Conservation (phyloP, 306 rosid species). For the Phaseolus lunatus region DNA sequence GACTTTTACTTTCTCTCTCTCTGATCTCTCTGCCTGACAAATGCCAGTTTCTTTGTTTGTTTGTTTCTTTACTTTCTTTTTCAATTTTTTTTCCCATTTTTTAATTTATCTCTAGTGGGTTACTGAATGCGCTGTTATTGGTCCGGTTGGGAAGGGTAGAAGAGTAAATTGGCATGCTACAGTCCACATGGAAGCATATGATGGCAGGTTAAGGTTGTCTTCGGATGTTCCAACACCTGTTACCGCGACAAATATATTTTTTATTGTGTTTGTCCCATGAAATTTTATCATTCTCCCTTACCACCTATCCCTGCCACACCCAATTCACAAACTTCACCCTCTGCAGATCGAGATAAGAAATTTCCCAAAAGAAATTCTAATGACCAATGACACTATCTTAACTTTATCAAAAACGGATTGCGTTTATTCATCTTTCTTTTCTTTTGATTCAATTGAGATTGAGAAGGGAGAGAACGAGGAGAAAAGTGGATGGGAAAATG, state of each 20-base stretch:
- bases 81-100: background rate
- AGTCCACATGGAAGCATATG: slow-evolving; percentile 13
- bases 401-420: too few species aligned
- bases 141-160: background rate
- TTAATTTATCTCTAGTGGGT: background rate
- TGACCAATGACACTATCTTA: too few species aligned
- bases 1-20: slow-evolving; percentile 39
- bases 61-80: background rate
- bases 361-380: background rate
- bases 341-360: background rate
- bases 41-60: slow-evolving; percentile 27
- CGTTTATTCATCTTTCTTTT: too few species aligned
- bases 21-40: slow-evolving; percentile 32
- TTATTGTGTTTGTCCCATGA: background rate
- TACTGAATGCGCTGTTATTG: background rate
- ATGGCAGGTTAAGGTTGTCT: slow-evolving; percentile 65
- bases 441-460: too few species aligned
- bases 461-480: background rate
- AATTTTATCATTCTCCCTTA: background rate
- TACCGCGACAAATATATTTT: background rate
- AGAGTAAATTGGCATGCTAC: background rate
- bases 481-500: too few species aligned
- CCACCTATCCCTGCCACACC: background rate
- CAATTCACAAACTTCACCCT: background rate
- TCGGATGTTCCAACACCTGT: slow-evolving; percentile 51